These are phyloP conservation scores for Arthroderma sp. DNA, from an alignment of 2,329 filamentous ascomycete genomes.

Conservation along the genomic window DNA sequence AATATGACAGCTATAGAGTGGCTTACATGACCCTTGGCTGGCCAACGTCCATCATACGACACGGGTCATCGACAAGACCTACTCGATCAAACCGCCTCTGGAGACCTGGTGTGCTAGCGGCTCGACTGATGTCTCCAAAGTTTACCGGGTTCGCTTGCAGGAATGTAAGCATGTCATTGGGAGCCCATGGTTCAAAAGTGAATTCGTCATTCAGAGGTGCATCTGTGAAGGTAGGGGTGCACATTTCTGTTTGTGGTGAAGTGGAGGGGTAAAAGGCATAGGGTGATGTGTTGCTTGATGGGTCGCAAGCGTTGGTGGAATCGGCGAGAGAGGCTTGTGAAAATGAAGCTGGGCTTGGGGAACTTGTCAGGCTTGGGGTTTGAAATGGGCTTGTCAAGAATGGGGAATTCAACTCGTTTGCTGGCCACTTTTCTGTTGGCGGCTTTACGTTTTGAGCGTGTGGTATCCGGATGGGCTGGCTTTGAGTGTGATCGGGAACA, in stretches of 20 bases:
- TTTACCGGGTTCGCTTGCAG: background rate
- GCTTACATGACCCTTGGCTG: too few species aligned
- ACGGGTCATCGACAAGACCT: background rate
- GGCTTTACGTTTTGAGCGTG: background rate
- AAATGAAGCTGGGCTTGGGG: background rate
- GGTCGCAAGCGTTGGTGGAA: slow-evolving; percentile 1
- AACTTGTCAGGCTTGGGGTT: slow-evolving; percentile 2
- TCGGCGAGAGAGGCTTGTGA: background rate
- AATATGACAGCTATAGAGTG: too few species aligned
- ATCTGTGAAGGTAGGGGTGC: background rate
- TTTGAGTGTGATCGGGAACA: slow-evolving; percentile 4
- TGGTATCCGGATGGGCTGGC: background rate
- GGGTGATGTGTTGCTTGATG: background rate
- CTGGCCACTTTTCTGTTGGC: background rate
- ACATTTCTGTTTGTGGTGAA: slow-evolving; percentile 3
- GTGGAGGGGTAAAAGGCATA: slow-evolving; percentile 3
- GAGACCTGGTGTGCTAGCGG: background rate
- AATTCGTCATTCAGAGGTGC: slow-evolving; percentile 1
- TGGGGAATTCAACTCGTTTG: background rate
- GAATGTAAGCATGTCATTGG: slow-evolving; percentile 1
- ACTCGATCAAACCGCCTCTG: background rate
- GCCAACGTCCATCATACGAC: too few species aligned
- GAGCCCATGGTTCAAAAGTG: slow-evolving; percentile 1
- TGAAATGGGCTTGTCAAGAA: background rate
- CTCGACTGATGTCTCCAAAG: background rate